phyloP scores from a whole-genome alignment of 1,139 yeast genomes.

The Protomyces lactucae-debilis region DNA sequence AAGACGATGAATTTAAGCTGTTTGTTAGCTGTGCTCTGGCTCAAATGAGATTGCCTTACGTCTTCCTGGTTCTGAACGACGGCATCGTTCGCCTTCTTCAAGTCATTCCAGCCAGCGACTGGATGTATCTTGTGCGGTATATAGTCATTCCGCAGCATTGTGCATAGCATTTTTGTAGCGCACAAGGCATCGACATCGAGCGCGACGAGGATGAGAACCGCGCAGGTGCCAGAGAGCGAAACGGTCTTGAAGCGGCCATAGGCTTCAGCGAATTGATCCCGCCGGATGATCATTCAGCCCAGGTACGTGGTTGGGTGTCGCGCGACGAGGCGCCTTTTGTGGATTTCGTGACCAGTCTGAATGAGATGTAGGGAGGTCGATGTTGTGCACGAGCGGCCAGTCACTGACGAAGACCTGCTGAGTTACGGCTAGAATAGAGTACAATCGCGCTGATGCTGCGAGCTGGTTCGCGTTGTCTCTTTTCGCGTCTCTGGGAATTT shows the following conservation, averaged over 20 bases:
- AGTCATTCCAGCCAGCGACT: slow-evolving; percentile 85
- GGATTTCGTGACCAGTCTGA: no score
- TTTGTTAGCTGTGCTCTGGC: neutral
- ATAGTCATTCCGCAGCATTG: slow-evolving; percentile 66
- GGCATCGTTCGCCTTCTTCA: slow-evolving; percentile 56
- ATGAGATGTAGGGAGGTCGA: no score
- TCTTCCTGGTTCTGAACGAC: slow-evolving; percentile 56
- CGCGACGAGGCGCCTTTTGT: no score
- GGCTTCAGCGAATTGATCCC: slow-evolving; percentile 37
- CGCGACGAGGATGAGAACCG: slow-evolving; percentile 80
- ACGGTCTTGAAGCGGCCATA: slow-evolving; percentile 36
- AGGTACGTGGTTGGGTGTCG: no score
- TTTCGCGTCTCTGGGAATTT: no score
- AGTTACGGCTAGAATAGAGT: no score
- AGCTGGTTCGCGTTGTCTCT: no score
- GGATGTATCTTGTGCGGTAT: slow-evolving; percentile 88
- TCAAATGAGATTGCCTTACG: neutral
- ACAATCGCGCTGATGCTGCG: no score
- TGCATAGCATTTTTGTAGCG: slow-evolving; percentile 70
- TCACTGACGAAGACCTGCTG: no score
- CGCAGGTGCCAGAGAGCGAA: slow-evolving; percentile 72
- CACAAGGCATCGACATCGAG: slow-evolving; percentile 88
- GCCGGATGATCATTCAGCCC: slow-evolving; percentile 37
- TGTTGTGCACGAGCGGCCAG: no score
- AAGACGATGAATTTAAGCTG: slow-evolving; percentile 65